Conservation (phyloP, 1,284 basidiomycete species). For the Coniferiporia weirii region DNA sequence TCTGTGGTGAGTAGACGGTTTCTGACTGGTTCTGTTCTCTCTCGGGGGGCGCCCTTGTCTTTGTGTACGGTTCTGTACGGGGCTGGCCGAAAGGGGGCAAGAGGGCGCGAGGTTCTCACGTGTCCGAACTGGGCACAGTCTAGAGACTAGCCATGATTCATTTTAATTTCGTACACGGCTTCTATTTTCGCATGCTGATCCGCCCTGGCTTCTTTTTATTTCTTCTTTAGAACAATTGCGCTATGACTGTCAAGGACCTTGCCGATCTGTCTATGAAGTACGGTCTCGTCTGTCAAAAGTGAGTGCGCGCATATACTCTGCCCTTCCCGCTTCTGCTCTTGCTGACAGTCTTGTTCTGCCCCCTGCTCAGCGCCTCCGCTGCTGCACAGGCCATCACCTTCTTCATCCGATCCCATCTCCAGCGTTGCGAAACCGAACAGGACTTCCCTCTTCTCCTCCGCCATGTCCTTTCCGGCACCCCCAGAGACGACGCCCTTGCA, state of each 20-base stretch:
- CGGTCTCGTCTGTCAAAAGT: slow-evolving; percentile 73
- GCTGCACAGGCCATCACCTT: slow-evolving; percentile 75
- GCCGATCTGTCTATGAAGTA: slow-evolving; percentile 59
- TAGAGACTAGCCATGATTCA: slow-evolving; percentile 11
- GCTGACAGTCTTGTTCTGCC: slow-evolving; percentile 1
- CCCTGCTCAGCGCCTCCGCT: slow-evolving; percentile 52
- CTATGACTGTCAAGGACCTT: slow-evolving; percentile 79
- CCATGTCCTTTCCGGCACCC: slow-evolving; percentile 66
- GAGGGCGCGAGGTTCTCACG: slow-evolving; percentile 9
- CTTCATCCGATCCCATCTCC: slow-evolving; percentile 65
- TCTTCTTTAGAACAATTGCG: slow-evolving; percentile 56
- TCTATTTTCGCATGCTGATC: slow-evolving; percentile 11
- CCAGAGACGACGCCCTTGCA: slow-evolving; percentile 65
- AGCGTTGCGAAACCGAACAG: slow-evolving; percentile 62
- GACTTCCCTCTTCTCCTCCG: slow-evolving; percentile 68
- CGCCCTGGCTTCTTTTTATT: slow-evolving; percentile 7
- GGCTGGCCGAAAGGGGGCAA: slow-evolving; percentile 3
- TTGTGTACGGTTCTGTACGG: neutral
- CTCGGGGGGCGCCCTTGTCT: neutral
- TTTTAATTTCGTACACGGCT: slow-evolving; percentile 16
- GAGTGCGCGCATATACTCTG: slow-evolving; percentile 26
- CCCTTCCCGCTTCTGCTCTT: slow-evolving; percentile 1
- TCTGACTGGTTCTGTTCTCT: neutral
- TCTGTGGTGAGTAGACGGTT: slow-evolving; percentile 51
- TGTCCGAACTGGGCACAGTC: slow-evolving; percentile 6